Percentiles rank a stretch among this genome's conserved stretches.
Conservation (phyloP, 139 green algal species). For the Chlamydomonas sphaeroides region DNA sequence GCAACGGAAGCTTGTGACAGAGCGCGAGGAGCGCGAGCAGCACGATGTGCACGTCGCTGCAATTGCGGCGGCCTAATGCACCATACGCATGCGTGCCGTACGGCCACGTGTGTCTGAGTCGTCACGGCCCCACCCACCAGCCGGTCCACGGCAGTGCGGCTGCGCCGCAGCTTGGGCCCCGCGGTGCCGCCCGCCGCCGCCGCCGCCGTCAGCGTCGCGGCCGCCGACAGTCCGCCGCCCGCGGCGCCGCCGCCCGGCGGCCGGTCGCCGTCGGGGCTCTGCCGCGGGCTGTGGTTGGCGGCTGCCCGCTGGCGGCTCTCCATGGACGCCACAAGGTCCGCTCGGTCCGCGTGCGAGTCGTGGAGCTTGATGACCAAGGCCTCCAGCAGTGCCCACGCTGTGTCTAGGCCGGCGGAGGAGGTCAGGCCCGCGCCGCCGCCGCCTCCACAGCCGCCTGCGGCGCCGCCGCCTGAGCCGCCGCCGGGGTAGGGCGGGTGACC, state of each 20-base stretch:
- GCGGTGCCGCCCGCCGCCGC: too few species aligned
- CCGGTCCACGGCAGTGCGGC: too few species aligned
- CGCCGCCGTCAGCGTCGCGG: background rate
- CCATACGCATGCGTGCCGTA: too few species aligned
- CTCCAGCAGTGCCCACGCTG: conserved; percentile 18
- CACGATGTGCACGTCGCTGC: too few species aligned
- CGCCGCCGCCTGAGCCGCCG: background rate
- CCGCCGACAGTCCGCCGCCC: background rate
- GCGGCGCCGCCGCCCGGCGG: too few species aligned
- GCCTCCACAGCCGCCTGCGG: too few species aligned
- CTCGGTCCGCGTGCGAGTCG: conserved; percentile 3
- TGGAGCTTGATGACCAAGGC: conserved; percentile 25
- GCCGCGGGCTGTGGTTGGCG: background rate
- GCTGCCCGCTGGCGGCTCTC: background rate
- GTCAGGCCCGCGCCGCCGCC: background rate
- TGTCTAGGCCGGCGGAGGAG: background rate
- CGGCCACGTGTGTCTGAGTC: too few species aligned
- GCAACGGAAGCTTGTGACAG: too few species aligned
- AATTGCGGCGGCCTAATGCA: too few species aligned
- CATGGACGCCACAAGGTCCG: background rate
- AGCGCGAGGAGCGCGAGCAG: too few species aligned
- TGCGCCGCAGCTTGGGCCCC: too few species aligned
- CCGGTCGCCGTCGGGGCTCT: background rate
- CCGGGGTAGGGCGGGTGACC: background rate
- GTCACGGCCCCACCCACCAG: too few species aligned